These are phyloP conservation scores for Kockiozyma suomiensis DNA, from an alignment of 805 yeast species.

Conservation along the genomic window DNA sequence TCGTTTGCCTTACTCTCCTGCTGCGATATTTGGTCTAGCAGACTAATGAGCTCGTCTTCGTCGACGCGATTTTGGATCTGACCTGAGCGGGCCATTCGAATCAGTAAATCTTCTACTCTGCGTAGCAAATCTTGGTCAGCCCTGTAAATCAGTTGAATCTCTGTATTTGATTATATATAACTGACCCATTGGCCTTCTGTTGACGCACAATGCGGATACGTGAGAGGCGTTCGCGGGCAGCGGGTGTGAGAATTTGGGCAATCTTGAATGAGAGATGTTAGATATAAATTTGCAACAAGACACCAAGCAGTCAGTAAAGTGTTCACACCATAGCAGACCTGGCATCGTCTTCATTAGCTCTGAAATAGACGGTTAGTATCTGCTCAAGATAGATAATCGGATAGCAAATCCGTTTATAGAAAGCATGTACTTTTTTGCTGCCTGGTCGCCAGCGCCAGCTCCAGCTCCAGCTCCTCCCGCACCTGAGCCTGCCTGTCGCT, in stretches of 20 bases:
- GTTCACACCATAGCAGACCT: slow-evolving; percentile 27
- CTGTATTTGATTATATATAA: too few species aligned
- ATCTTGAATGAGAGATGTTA: slow-evolving; percentile 42
- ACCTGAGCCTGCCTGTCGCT: slow-evolving; percentile 29
- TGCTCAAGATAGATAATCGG: neutral
- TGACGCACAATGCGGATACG: slow-evolving; percentile 88
- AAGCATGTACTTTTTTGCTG: slow-evolving; percentile 8
- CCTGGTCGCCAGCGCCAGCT: slow-evolving; percentile 1
- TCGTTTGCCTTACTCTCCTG: slow-evolving; percentile 59
- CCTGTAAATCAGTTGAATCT: too few species aligned
- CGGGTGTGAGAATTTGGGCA: slow-evolving; percentile 73
- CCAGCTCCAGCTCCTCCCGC: neutral
- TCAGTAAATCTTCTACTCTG: slow-evolving; percentile 73
- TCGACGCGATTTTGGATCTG: slow-evolving; percentile 71
- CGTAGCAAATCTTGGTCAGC: neutral
- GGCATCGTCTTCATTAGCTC: slow-evolving; percentile 27
- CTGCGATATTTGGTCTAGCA: slow-evolving; percentile 79
- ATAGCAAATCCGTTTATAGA: neutral
- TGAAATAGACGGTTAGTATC: neutral
- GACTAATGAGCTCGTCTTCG: slow-evolving; percentile 80
- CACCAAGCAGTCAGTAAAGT: neutral
- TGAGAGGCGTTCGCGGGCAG: slow-evolving; percentile 83
- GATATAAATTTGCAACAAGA: neutral
- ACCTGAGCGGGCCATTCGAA: slow-evolving; percentile 74
- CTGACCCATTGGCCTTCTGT: slow-evolving; percentile 74